These are phyloP conservation scores for Cyclocybe aegerita DNA, from an alignment of 768 basidiomycete genomes.

Conservation along the genomic window DNA sequence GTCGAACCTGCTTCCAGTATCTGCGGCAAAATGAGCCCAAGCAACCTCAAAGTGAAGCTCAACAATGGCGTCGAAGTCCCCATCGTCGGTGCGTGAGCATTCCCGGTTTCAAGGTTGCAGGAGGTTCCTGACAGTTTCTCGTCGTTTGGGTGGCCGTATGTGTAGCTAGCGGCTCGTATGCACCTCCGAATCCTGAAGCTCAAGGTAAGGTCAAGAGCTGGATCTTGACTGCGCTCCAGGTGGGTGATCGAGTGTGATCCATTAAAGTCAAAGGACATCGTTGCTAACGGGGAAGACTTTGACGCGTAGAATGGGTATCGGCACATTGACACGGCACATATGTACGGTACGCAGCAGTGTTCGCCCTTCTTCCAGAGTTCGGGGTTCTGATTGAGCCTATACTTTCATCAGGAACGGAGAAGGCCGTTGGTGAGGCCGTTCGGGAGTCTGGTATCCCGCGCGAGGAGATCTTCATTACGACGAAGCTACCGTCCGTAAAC, in stretches of 20 bases:
- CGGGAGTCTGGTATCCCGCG: slow-evolving; percentile 48
- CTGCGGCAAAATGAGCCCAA: not conserved
- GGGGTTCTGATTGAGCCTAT: not conserved
- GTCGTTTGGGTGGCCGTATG: no score
- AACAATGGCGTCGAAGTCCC: slow-evolving; percentile 36
- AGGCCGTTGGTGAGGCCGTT: slow-evolving; percentile 41
- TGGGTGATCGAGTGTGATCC: slow-evolving; percentile 6
- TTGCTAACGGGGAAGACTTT: no score
- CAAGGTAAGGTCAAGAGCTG: slow-evolving; percentile 34
- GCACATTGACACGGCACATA: slow-evolving; percentile 40
- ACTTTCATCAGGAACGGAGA: slow-evolving; percentile 37
- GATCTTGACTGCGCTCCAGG: slow-evolving; percentile 40
- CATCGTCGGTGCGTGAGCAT: slow-evolving; percentile 27
- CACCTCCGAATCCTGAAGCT: slow-evolving; percentile 30
- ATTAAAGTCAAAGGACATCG: not conserved
- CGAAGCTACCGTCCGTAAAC: slow-evolving; percentile 40
- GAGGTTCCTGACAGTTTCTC: no score
- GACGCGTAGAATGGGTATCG: slow-evolving; percentile 38
- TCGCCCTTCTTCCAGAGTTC: no score
- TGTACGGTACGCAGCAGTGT: slow-evolving; percentile 24
- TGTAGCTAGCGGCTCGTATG: slow-evolving; percentile 40
- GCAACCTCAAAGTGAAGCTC: slow-evolving; percentile 14
- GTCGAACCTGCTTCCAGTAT: no score
- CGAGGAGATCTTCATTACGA: slow-evolving; percentile 48
- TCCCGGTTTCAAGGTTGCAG: not conserved